A percentile compares a stretch with the other conserved stretches of the same genome.
These are phyloP conservation scores for Paecilomyces sp. DNA, from an alignment of 2,329 filamentous ascomycete species.

Conservation along the genomic window DNA sequence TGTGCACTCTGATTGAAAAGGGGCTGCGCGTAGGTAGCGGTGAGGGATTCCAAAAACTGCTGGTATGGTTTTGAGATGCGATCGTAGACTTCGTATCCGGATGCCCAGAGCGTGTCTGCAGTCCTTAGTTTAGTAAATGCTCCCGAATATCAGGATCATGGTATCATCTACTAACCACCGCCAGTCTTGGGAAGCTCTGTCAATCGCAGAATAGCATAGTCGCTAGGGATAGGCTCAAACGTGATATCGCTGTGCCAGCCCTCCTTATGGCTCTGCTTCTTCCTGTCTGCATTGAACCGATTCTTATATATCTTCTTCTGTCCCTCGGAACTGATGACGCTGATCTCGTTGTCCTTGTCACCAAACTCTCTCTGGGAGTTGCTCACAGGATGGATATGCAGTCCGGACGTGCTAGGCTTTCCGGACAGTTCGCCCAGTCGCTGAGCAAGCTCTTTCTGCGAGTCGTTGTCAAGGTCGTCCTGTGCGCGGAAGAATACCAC, in stretches of 20 bases:
- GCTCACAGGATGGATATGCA: constrained; percentile 42
- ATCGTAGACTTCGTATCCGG: constrained; percentile 37
- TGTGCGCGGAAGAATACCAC: background rate
- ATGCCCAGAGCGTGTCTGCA: constrained; percentile 39
- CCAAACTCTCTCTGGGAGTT: constrained; percentile 43
- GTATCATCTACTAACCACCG: constrained; percentile 24
- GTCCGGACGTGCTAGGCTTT: constrained; percentile 38
- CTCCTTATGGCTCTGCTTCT: constrained; percentile 22
- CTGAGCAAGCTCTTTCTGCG: constrained; percentile 12
- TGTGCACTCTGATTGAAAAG: constrained; percentile 24
- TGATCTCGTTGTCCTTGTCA: constrained; percentile 43
- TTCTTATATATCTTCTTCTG: constrained; percentile 31
- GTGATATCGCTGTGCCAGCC: constrained; percentile 46
- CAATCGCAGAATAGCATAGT: constrained; percentile 42
- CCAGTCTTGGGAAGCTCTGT: constrained; percentile 35
- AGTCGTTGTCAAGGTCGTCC: background rate
- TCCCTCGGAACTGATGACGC: constrained; percentile 39
- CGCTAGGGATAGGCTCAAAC: constrained; percentile 41
- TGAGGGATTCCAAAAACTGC: constrained; percentile 33
- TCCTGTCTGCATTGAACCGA: background rate
- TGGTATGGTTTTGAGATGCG: constrained; percentile 32
- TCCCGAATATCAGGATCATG: background rate
- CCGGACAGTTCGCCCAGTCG: constrained; percentile 41
- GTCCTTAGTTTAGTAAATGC: background rate
- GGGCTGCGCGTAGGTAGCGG: constrained; percentile 26